Conservation (phyloP, 768 basidiomycete genomes). For the Lactarius sp. region DNA sequence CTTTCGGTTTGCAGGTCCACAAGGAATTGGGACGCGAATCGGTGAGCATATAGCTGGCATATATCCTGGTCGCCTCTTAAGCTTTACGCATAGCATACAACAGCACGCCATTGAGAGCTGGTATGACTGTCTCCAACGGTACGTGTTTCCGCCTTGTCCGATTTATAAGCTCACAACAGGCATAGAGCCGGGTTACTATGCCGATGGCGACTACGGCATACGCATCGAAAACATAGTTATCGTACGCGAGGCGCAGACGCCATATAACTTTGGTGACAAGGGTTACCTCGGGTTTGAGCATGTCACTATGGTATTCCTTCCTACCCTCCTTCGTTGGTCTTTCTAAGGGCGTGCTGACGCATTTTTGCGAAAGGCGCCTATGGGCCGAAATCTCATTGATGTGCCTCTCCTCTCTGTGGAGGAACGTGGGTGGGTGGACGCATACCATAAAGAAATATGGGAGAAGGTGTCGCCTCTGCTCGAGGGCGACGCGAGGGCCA, state of each 20-base stretch:
- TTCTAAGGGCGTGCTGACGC: slow-evolving; percentile 1
- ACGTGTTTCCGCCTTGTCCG: slow-evolving; percentile 2
- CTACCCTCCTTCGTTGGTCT: not conserved
- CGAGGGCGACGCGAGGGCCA: slow-evolving; percentile 51
- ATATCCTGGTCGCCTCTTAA: slow-evolving; percentile 6
- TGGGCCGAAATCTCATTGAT: slow-evolving; percentile 81
- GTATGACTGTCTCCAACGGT: slow-evolving; percentile 90
- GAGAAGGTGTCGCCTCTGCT: slow-evolving; percentile 73
- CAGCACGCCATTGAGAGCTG: slow-evolving; percentile 63
- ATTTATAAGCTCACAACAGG: not conserved
- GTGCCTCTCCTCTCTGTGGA: slow-evolving; percentile 49
- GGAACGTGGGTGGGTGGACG: slow-evolving; percentile 82
- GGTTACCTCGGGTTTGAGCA: slow-evolving; percentile 83
- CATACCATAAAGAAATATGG: slow-evolving; percentile 72
- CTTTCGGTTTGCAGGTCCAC: slow-evolving; percentile 41
- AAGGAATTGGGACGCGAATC: slow-evolving; percentile 54
- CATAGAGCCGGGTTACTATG: slow-evolving; percentile 86
- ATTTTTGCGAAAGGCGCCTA: slow-evolving; percentile 54
- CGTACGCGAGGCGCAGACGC: slow-evolving; percentile 64
- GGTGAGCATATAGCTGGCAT: slow-evolving; percentile 30
- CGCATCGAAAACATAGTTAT: slow-evolving; percentile 89
- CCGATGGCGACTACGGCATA: slow-evolving; percentile 86
- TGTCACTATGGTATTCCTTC: slow-evolving; percentile 71
- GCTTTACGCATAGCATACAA: slow-evolving; percentile 49
- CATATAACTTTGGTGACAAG: slow-evolving; percentile 72